Evolutionary conservation across 2,329 filamentous ascomycete genomes (phyloP).

Genomic region (Falciphora oryzae): DNA sequence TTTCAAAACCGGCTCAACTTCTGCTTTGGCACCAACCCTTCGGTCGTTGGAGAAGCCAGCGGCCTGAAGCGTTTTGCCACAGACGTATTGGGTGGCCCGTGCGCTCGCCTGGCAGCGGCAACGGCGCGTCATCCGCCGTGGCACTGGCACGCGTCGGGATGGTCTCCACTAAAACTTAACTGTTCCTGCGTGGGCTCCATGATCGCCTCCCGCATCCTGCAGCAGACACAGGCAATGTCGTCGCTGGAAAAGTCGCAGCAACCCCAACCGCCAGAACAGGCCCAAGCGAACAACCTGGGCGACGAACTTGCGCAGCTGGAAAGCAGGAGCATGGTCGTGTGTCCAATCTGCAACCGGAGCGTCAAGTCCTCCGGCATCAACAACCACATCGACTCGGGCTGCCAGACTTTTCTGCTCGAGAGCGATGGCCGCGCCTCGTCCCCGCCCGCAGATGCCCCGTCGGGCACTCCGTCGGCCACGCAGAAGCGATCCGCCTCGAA

Average conservation of each 20-base stretch:
- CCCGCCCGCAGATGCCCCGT: constrained; percentile 20
- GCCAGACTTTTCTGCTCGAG: constrained; percentile 60
- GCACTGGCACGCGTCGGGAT: neutral
- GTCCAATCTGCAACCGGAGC: constrained; percentile 72
- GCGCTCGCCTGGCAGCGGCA: neutral
- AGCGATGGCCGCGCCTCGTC: constrained; percentile 27
- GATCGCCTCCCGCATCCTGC: neutral
- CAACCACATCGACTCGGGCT: constrained; percentile 81
- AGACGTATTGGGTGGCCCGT: neutral
- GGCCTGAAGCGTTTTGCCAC: neutral
- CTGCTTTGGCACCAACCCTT: too few species aligned
- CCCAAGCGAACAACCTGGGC: neutral
- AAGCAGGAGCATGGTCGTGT: constrained; percentile 51
- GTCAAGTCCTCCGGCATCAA: constrained; percentile 77
- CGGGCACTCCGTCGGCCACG: constrained; percentile 29
- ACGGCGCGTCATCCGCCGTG: neutral
- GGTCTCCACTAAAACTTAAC: neutral
- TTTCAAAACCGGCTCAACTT: neutral
- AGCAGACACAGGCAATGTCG: neutral
- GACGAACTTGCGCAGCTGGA: neutral
- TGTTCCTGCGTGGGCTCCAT: neutral
- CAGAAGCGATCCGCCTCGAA: constrained; percentile 48
- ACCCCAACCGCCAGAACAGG: neutral
- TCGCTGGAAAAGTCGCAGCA: neutral
- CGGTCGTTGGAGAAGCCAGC: neutral